These are phyloP conservation scores for Diatrype stigma DNA, from an alignment of 2,329 filamentous ascomycete genomes.

Conservation along the genomic window DNA sequence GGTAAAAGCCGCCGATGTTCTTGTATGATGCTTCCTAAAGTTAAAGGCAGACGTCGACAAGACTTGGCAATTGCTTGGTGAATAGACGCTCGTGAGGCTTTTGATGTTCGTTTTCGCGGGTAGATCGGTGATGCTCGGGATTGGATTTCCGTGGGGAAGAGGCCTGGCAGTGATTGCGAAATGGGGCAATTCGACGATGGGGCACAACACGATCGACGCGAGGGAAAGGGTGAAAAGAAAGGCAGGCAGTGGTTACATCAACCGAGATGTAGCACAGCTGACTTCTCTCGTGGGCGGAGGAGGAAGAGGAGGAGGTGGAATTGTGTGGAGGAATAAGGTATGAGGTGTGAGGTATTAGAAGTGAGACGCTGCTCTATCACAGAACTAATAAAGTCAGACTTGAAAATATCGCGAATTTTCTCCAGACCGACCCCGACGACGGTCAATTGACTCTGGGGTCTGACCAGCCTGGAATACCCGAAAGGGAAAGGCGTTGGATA, in stretches of 20 bases:
- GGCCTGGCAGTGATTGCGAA: neutral
- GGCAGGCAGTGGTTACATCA: neutral
- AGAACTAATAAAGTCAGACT: neutral
- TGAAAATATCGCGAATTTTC: conserved; percentile 1
- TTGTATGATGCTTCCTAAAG: neutral
- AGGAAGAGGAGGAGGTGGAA: neutral
- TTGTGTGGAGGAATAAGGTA: neutral
- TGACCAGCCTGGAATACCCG: neutral
- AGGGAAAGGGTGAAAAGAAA: neutral
- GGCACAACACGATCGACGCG: neutral
- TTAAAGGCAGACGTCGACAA: neutral
- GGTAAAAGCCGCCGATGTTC: neutral
- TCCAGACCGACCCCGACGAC: neutral
- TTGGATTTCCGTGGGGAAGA: neutral
- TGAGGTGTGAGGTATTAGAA: too few species aligned
- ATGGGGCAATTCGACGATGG: too few species aligned
- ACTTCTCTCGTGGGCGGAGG: neutral
- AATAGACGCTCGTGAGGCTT: neutral
- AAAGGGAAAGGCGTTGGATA: neutral
- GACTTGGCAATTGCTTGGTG: neutral
- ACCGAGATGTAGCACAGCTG: neutral
- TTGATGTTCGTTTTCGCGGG: neutral
- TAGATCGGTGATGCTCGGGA: neutral
- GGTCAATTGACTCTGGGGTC: neutral
- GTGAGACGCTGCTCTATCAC: neutral